Evolutionary conservation across 164 flowering plant species (phyloP).

Genomic region (Vitis rupestris): DNA sequence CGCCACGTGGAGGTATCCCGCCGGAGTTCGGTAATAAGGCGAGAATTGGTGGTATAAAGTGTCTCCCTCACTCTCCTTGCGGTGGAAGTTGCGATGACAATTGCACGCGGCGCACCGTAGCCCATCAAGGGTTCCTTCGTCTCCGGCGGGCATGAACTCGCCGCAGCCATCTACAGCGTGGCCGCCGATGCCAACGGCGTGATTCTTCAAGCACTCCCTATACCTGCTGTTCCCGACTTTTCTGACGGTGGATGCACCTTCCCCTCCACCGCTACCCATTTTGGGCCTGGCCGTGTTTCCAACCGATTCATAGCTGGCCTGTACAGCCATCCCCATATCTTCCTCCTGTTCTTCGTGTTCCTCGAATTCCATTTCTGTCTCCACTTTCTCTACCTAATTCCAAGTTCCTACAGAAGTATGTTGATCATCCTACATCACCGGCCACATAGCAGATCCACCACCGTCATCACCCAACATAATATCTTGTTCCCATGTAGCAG

Average conservation of each 20-base stretch:
- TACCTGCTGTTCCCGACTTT: conserved; percentile 25
- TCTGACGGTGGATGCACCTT: conserved; percentile 9
- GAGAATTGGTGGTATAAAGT: conserved; percentile 28
- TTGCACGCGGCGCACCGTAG: conserved; percentile 75
- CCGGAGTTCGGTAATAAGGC: conserved; percentile 47
- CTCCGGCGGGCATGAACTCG: conserved; percentile 78
- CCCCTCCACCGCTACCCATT: conserved; percentile 12
- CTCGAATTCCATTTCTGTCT: conserved; percentile 36
- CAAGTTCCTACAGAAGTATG: neutral
- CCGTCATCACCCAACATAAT: neutral
- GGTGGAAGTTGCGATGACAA: conserved; percentile 88
- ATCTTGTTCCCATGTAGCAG: no score
- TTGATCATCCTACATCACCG: neutral
- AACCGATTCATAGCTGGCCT: conserved; percentile 34
- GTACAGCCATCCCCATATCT: conserved; percentile 36
- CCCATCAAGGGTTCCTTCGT: conserved; percentile 69
- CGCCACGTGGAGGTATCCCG: conserved; percentile 46
- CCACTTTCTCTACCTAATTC: neutral
- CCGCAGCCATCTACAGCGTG: conserved; percentile 83
- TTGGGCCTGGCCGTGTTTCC: conserved; percentile 23
- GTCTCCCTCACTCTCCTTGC: conserved; percentile 49
- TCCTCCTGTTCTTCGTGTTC: conserved; percentile 57
- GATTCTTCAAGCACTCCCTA: conserved; percentile 76
- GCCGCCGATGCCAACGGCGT: conserved; percentile 68
- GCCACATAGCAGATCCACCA: neutral